Percentiles rank a stretch among this genome's conserved stretches.
Evolutionary conservation across 2,329 filamentous ascomycete genomes (phyloP).

Genomic region (Fusarium luffae): DNA sequence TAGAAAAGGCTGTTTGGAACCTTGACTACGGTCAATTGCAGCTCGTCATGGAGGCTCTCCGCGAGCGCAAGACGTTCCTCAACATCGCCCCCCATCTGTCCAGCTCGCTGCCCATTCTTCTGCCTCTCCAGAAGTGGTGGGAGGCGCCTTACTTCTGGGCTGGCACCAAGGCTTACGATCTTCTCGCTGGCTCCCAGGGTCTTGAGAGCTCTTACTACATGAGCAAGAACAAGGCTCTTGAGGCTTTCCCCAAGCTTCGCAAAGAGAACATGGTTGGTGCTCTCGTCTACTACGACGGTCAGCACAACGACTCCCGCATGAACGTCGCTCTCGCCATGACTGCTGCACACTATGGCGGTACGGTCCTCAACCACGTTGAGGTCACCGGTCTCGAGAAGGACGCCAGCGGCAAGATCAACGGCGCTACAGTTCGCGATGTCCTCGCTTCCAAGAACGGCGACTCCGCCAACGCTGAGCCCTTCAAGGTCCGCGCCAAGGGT

Average conservation of each 20-base stretch:
- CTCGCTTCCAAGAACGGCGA: constrained; percentile 71
- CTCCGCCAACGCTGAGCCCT: constrained; percentile 62
- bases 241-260: constrained; percentile 82
- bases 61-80: constrained; percentile 85
- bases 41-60: constrained; percentile 82
- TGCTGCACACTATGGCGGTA: constrained; percentile 81
- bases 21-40: constrained; percentile 85
- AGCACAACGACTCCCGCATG: constrained; percentile 90
- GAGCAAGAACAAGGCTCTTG: constrained; percentile 79
- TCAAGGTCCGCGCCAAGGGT: constrained; percentile 80
- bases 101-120: constrained; percentile 83
- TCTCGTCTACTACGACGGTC: constrained; percentile 87
- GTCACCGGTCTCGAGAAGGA: constrained; percentile 81
- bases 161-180: constrained; percentile 81
- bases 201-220: constrained; percentile 87
- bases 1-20: constrained; percentile 89
- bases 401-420: constrained; percentile 73
- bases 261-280: constrained; percentile 79
- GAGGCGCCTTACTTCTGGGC: constrained; percentile 80
- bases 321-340: constrained; percentile 86
- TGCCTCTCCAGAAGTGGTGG: constrained; percentile 85
- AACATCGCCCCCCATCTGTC: constrained; percentile 86
- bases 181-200: constrained; percentile 82
- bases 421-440: constrained; percentile 67
- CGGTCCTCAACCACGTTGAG: constrained; percentile 83